Percentiles rank a stretch among this genome's conserved stretches.
Evolutionary conservation across 129 eudicot genomes (phyloP).

Genomic region (Heracleum sosnowskyi): DNA sequence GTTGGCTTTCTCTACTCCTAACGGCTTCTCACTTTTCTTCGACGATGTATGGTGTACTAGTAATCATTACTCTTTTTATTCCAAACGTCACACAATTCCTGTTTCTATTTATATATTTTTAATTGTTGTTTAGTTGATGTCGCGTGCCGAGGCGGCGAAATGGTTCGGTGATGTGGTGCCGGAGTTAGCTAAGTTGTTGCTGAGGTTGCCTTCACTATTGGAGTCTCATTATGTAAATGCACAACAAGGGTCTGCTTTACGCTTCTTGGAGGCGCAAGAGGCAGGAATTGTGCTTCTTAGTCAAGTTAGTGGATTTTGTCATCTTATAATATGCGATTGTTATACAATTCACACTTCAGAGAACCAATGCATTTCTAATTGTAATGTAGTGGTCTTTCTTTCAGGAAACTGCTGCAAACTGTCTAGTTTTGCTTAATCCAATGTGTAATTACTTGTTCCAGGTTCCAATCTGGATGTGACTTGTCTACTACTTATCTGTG

Average conservation of each 20-base stretch:
- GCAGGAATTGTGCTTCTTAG: conserved; percentile 67
- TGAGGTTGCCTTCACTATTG: conserved; percentile 54
- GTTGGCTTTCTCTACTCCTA: conserved; percentile 35
- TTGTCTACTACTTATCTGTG: neutral
- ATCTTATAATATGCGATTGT: too few species aligned
- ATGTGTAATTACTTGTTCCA: neutral
- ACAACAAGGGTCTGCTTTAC: conserved; percentile 54
- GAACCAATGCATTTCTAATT: too few species aligned
- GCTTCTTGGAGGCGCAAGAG: conserved; percentile 71
- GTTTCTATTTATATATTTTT: neutral
- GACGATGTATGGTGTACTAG: conserved; percentile 56
- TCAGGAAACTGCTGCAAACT: neutral
- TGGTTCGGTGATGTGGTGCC: conserved; percentile 73
- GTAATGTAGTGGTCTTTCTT: neutral
- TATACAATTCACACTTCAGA: too few species aligned
- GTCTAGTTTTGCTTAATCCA: neutral
- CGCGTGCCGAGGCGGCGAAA: conserved; percentile 55
- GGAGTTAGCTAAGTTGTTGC: conserved; percentile 44
- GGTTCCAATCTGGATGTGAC: neutral
- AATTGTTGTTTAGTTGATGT: conserved; percentile 37
- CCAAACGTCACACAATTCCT: too few species aligned
- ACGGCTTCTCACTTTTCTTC: conserved; percentile 75
- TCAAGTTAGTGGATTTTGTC: conserved; percentile 32
- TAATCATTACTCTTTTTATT: too few species aligned
- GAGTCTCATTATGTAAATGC: conserved; percentile 52